These are phyloP conservation scores for Capsicum baccatum DNA, from an alignment of 257 asterid genomes.

Conservation along the genomic window DNA sequence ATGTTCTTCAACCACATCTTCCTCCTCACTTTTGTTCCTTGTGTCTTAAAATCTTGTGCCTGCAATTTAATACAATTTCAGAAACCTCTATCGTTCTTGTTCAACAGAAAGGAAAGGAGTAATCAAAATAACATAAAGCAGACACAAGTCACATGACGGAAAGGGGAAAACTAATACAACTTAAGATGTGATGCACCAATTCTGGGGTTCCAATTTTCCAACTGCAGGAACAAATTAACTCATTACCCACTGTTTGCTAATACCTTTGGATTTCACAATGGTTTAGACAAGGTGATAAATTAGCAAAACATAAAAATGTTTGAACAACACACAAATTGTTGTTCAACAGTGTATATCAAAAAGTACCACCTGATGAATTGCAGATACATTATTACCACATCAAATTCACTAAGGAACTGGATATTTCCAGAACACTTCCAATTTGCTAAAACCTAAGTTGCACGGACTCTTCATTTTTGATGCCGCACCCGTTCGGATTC, in stretches of 20 bases:
- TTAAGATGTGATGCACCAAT: neutral
- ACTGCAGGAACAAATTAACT: neutral
- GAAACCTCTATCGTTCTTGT: neutral
- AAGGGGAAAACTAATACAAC: neutral
- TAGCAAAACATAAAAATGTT: neutral
- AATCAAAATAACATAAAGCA: conserved; percentile 20
- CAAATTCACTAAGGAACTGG: conserved; percentile 1
- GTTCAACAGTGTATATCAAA: neutral
- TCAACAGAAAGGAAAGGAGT: neutral
- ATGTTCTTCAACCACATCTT: conserved; percentile 94
- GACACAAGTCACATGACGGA: neutral
- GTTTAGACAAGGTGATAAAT: neutral
- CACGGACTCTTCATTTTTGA: too few species aligned
- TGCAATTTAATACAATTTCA: conserved; percentile 31
- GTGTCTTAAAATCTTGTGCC: conserved; percentile 98
- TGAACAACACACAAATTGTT: neutral
- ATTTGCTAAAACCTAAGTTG: neutral
- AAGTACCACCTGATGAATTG: neutral
- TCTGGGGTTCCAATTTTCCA: neutral
- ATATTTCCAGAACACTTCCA: neutral
- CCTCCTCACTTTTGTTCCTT: conserved; percentile 90
- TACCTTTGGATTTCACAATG: neutral
- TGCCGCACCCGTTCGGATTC: too few species aligned
- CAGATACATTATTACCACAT: neutral
- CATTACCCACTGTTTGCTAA: neutral